phyloP scores from a whole-genome alignment of 2,329 filamentous ascomycete genomes.

The Botrytis deweyae region DNA sequence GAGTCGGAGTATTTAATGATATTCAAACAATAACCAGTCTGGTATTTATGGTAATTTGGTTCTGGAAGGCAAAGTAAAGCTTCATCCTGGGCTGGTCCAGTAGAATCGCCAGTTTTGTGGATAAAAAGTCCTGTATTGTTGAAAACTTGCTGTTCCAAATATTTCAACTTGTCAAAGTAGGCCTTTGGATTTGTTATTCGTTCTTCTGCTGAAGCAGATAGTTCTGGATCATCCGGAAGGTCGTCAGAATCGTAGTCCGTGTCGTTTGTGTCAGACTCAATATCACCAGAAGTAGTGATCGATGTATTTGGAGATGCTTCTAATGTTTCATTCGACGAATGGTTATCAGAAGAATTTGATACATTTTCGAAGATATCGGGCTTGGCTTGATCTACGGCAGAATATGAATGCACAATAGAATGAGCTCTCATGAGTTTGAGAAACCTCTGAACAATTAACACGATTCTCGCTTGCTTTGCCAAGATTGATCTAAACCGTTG shows the following conservation, averaged over 20 bases:
- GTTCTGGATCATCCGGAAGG: constrained; percentile 7
- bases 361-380: neutral
- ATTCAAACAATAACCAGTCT: neutral
- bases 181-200: constrained; percentile 1
- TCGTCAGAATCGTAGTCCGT: constrained; percentile 4
- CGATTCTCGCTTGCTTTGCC: neutral
- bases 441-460: neutral
- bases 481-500: neutral
- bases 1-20: neutral
- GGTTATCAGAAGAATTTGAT: neutral
- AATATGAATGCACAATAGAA: neutral
- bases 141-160: neutral
- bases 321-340: neutral
- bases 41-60: neutral
- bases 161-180: constrained; percentile 7
- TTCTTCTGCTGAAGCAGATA: constrained; percentile 1
- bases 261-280: neutral
- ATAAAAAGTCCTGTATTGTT: neutral
- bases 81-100: neutral
- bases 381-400: neutral
- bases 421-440: neutral
- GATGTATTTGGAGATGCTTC: neutral
- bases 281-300: neutral
- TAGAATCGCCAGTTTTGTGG: neutral
- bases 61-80: neutral